These are phyloP conservation scores for Ascomycota sp. DNA, from an alignment of 2,329 filamentous ascomycete species.

Conservation along the genomic window DNA sequence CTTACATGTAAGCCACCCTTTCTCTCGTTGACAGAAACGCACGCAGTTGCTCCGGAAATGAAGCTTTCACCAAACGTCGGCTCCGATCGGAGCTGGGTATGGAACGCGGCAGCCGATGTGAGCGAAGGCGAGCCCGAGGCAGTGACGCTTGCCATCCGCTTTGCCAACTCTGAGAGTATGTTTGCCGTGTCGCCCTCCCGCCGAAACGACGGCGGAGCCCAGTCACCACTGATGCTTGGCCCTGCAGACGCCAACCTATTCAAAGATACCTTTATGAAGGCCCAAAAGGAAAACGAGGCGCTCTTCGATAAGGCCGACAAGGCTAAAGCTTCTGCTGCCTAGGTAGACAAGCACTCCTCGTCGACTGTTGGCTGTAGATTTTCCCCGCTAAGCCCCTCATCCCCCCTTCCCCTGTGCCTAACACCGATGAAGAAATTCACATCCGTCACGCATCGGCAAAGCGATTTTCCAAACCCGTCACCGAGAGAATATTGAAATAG, in stretches of 20 bases:
- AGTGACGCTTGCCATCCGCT: slow-evolving; percentile 87
- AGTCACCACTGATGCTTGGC: too few relatives aligned
- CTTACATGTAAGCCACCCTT: neutral
- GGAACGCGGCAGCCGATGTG: slow-evolving; percentile 94
- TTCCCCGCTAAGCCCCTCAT: too few relatives aligned
- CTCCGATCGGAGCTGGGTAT: slow-evolving; percentile 96
- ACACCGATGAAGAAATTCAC: too few relatives aligned
- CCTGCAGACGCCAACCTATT: slow-evolving; percentile 74
- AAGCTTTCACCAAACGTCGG: slow-evolving; percentile 96
- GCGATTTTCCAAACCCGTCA: too few relatives aligned
- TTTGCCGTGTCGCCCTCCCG: too few relatives aligned
- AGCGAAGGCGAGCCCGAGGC: slow-evolving; percentile 96
- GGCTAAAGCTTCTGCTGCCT: slow-evolving; percentile 7
- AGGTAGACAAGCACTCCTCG: too few relatives aligned
- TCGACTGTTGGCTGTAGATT: too few relatives aligned
- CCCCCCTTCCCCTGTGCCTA: neutral
- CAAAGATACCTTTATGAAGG: slow-evolving; percentile 95
- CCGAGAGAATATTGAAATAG: too few relatives aligned
- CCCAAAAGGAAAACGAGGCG: slow-evolving; percentile 86
- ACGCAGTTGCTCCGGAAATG: slow-evolving; percentile 84
- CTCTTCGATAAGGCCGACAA: slow-evolving; percentile 41
- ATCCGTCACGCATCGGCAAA: too few relatives aligned
- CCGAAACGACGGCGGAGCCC: too few relatives aligned
- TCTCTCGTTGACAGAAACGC: neutral
- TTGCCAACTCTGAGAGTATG: slow-evolving; percentile 93